Conservation (phyloP, 2,329 filamentous ascomycete genomes). For the Parasarocladium wereldwijsianum region DNA sequence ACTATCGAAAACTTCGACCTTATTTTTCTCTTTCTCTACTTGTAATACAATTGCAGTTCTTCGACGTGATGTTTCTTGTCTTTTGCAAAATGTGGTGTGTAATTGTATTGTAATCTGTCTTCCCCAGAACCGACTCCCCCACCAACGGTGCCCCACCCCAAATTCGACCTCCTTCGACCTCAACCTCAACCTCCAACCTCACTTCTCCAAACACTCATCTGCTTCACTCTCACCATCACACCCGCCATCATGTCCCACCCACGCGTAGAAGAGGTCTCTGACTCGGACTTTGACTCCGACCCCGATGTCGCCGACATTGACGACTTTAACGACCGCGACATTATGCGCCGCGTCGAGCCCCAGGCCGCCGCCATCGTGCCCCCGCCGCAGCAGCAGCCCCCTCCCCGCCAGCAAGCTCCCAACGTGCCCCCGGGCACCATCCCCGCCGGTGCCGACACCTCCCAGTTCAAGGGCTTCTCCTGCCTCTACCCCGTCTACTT, state of each 20-base stretch:
- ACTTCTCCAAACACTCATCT: constrained; percentile 1
- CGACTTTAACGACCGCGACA: constrained; percentile 44
- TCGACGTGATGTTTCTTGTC: too few relatives aligned
- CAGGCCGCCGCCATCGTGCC: constrained; percentile 7
- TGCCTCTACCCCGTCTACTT: constrained; percentile 96
- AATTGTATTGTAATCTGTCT: not conserved
- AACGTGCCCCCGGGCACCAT: constrained; percentile 15
- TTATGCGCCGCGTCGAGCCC: constrained; percentile 29
- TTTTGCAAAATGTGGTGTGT: too few relatives aligned
- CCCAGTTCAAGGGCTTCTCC: constrained; percentile 60
- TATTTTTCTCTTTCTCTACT: too few relatives aligned
- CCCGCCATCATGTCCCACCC: constrained; percentile 58
- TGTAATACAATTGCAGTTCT: too few relatives aligned
- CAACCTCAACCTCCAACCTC: constrained; percentile 3
- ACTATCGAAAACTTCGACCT: too few relatives aligned
- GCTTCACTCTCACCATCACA: constrained; percentile 1
- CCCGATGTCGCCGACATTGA: constrained; percentile 76
- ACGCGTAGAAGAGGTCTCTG: constrained; percentile 82
- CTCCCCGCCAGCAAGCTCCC: constrained; percentile 11
- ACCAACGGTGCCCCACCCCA: not conserved
- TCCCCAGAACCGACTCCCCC: not conserved
- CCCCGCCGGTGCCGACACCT: constrained; percentile 28
- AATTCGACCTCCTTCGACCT: constrained; percentile 2
- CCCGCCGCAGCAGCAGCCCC: constrained; percentile 9
- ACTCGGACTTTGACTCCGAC: constrained; percentile 66